Evolutionary conservation across 1,284 basidiomycete genomes (phyloP), one percentile per base, ranked within the genome.

Genomic region (Porogramme epimiltina): DNA sequence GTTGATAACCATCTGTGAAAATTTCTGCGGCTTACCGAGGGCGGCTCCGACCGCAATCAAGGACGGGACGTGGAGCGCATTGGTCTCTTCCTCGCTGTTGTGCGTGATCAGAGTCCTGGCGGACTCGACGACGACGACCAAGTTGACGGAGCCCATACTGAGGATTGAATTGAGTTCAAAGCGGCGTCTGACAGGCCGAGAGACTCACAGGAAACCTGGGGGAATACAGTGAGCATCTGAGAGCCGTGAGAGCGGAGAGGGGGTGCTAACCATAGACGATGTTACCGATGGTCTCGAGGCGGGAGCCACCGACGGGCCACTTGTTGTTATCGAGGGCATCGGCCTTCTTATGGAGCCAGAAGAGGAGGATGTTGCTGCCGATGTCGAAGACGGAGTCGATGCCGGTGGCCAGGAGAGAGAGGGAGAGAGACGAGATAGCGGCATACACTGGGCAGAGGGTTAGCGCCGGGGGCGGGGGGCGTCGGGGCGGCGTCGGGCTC

Each of bases 371-470:
- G 63, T 97, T 98, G 57, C 93, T 95, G 47, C 91, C 88, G 41
- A 94, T 84, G 66, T 98, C 95, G 66, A 97, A 96, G 19, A 93
- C 83, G 15, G 92, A 87, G 68, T 97, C 94, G 61, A 95, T 88
- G 20, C 84, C 89, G 2, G 92, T 95, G 20, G 95, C 93, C 52
- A 98, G 83, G 45, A 98, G 79, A 10, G 94, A 93, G 11, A 98
- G 76, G 1, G 93, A 96, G 15, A 84, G 65, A 3, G 93, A 90
- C 2, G 90, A 90, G 55, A 94, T 79, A 16, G 96, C 95, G 13
- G 92, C 95, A 66, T 90, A 91, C 66, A 91, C 89, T 91, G 63
- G 2, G 22, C 5, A 13, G 28, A 16, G 5, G 34, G 16, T 4
- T 6, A n/a, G 16, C 24, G 10, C 43, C 49, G 23, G 51, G 47